Base-by-base conservation (phyloP, 202 grass and related monocot genomes). In the Schoenoplectus tabernaemontani region DNA sequence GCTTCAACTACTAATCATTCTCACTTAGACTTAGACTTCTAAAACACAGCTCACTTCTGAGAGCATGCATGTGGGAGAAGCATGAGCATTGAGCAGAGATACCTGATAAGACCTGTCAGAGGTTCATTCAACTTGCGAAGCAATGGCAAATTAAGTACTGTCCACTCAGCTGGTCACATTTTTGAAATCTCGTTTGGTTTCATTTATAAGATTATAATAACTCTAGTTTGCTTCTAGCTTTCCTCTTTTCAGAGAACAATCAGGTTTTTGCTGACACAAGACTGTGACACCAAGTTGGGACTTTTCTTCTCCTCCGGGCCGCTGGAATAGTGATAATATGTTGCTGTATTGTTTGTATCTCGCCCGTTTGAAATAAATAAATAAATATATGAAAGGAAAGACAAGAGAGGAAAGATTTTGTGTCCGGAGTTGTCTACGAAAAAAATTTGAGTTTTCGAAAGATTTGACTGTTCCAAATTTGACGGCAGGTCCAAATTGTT, bases 71-170 rank as follows among this genome's bases (percentile, higher is more conserved):
- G 70, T 53, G 46, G 33, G 70, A 53, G 70, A 57, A 59, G 51
- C 76, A 41, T 61, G 56, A 78, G 56, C 54, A 39, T 34, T 78
- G 33, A 78, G 56, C 54, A 39, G 56, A 61, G 76, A 78, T 78
- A 78, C 50, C 38, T 78, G 76, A 17, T 48, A 57, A 48, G 32
- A 17, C n/a, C n/a, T n/a, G n/a, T n/a, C n/a, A n/a, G n/a, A n/a
- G n/a, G n/a, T n/a, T n/a, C 76, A 78, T 78, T 78, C 76, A 78
- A 61, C 57, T 33, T 59, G 20, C 43, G 76, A 78, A 78, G 76
- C 54, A 60, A 42, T 78, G 75, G 75, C 54, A 78, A 78, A 60
- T 60, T 78, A 78, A 54, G 53, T 54, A 41, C 54, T 43, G 76
- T 61, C 76, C 20, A 78, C 76, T 61, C 36, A 61, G 4, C 76